Evolutionary conservation across 768 basidiomycete species (phyloP), one percentile per base, ranked within the genome.

Genomic region (Termitomyces sp.): DNA sequence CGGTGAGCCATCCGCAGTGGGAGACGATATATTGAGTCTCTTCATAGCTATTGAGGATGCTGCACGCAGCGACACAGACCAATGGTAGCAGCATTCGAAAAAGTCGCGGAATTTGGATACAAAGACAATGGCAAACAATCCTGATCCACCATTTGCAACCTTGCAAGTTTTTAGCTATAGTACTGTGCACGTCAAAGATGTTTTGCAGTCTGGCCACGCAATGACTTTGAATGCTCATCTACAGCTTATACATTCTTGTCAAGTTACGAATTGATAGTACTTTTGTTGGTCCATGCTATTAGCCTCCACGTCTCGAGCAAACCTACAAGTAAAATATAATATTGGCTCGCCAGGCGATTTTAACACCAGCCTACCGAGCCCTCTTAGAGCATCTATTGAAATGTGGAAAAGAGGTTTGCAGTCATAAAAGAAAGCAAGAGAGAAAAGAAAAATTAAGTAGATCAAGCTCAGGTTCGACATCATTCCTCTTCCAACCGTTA

Each of bases 11-110:
- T 51, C 56, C 6, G 28, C 46, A 11, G 54, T 36, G 1, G 64
- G 60, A 18, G 64, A 60, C 22, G 55, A 57, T 36, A 59, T 41
- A n/a, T 63, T 58, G 24, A 58, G 52, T 47, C 64, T 52, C 46
- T 63, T 65, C 58, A 60, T 60, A 50, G 33, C 52, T 52, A 53
- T 46, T 38, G 20, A 35, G n/a, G 13, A 41, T 16, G 36, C 14
- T 18, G 8, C 9, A 43, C 14, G 41, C 14, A 26, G 26, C 26
- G 26, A 2, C 26, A 26, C 26, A 26, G 4, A 45, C 14, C n/a
- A 40, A 28, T n/a, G 16, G 3, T 7, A 13, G 14, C 35, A 36
- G 13, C 13, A 35, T 9, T 30, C 28, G 28, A 49, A 45, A 45
- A 45, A 45, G 24, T 26, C 5, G 14, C 14, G 22, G 14, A 2